Conservation (phyloP, 306 rosid genomes). For the Echinosophora koreensis region DNA sequence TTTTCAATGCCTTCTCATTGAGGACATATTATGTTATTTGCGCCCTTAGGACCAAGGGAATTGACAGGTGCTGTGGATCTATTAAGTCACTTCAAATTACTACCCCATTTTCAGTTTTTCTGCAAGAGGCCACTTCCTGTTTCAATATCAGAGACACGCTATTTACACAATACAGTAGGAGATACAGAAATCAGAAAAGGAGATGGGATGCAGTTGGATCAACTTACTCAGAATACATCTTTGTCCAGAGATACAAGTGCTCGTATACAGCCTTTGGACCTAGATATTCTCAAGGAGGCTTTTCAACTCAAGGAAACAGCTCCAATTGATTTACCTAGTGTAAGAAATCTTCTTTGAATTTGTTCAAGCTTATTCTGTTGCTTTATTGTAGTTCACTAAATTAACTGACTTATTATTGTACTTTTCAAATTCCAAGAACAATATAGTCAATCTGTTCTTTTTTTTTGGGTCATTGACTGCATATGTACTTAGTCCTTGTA, state of each 20-base stretch:
- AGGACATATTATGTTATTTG: constrained; percentile 39
- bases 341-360: constrained; percentile 57
- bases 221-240: constrained; percentile 81
- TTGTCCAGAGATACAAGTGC: constrained; percentile 70
- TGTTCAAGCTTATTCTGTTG: background rate
- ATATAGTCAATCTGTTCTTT: constrained; percentile 10
- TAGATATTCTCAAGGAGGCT: constrained; percentile 80
- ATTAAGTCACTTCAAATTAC: constrained; percentile 83
- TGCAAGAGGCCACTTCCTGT: constrained; percentile 93
- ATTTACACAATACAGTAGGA: constrained; percentile 87
- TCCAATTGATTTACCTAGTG: constrained; percentile 81
- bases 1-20: background rate
- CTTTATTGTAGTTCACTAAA: constrained; percentile 6
- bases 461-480: background rate
- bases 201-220: constrained; percentile 96
- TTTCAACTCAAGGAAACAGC: constrained; percentile 84
- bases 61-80: constrained; percentile 94
- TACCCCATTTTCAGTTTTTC: constrained; percentile 87
- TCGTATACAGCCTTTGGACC: constrained; percentile 83
- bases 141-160: constrained; percentile 89
- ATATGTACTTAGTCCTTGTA: background rate
- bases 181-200: constrained; percentile 97
- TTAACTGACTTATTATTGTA: constrained; percentile 18
- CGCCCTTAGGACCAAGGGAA: constrained; percentile 84
- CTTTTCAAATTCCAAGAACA: background rate